A percentile compares a stretch with the other conserved stretches of the same genome.
Evolutionary conservation across 208 protist genomes (phyloP).

Genomic region (Herpetomonas samuelpessoai): DNA sequence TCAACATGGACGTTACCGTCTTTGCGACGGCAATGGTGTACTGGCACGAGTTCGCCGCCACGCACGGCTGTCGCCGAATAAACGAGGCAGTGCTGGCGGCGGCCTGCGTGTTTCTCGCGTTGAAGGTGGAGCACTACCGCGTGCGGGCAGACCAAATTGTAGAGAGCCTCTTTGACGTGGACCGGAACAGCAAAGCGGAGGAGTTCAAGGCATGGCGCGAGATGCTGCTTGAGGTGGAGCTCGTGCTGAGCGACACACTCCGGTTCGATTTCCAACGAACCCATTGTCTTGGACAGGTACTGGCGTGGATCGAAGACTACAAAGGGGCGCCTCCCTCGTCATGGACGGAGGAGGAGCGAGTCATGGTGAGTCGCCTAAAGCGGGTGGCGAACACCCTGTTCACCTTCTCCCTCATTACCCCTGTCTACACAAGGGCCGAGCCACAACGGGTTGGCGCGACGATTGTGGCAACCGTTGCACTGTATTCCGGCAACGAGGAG

Average conservation of each 20-base stretch:
- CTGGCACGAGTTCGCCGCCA: slow-evolving; percentile 77
- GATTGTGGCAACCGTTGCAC: slow-evolving; percentile 48
- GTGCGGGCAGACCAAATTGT: slow-evolving; percentile 62
- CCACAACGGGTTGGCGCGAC: slow-evolving; percentile 41
- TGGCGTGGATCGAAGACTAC: slow-evolving; percentile 34
- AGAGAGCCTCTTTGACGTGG: slow-evolving; percentile 57
- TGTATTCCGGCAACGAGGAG: slow-evolving; percentile 22
- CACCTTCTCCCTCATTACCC: slow-evolving; percentile 69
- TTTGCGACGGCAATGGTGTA: slow-evolving; percentile 75
- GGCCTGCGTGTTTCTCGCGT: slow-evolving; percentile 79
- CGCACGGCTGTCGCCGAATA: slow-evolving; percentile 49
- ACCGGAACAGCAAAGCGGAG: slow-evolving; percentile 26
- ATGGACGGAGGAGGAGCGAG: slow-evolving; percentile 10
- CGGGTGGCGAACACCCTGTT: slow-evolving; percentile 54
- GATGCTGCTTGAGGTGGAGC: slow-evolving; percentile 68
- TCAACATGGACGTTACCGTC: slow-evolving; percentile 55
- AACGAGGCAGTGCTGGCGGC: slow-evolving; percentile 73
- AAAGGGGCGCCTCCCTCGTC: neutral
- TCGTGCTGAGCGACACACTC: slow-evolving; percentile 71
- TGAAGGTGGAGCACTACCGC: slow-evolving; percentile 84
- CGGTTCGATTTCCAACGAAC: slow-evolving; percentile 77
- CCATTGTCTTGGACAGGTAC: slow-evolving; percentile 47
- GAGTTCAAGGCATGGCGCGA: slow-evolving; percentile 43
- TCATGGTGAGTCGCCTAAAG: slow-evolving; percentile 23
- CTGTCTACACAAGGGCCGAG: slow-evolving; percentile 47